phyloP scores from a whole-genome alignment of 495 filamentous ascomycete genomes.

The Penicillium paxilli region DNA sequence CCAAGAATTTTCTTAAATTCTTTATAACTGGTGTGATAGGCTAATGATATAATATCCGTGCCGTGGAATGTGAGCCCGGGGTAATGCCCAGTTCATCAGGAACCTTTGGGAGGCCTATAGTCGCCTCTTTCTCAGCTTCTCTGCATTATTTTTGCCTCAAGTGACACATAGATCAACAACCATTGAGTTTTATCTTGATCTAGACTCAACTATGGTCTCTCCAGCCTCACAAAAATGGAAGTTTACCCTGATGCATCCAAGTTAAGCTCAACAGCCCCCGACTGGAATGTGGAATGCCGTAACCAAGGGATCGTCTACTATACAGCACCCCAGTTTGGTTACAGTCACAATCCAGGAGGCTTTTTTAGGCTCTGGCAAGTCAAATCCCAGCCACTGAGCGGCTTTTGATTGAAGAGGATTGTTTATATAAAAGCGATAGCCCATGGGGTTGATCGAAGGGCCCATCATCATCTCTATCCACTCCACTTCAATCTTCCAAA shows the following conservation, averaged over 20 bases:
- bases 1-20: background rate
- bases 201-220: background rate
- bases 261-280: conserved; percentile 1
- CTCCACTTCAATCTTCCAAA: background rate
- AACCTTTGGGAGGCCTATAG: no score
- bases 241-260: background rate
- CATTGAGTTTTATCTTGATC: background rate
- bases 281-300: conserved; percentile 23
- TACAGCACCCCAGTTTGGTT: background rate
- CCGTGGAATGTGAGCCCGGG: conserved; percentile 1
- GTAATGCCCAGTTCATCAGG: background rate
- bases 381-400: conserved; percentile 5
- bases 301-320: conserved; percentile 5
- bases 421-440: conserved; percentile 15
- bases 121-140: no score
- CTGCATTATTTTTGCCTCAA: no score
- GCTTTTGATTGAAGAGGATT: background rate
- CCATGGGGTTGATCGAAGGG: background rate
- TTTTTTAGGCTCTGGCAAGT: background rate
- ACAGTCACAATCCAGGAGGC: conserved; percentile 13
- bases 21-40: background rate
- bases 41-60: background rate
- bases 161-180: no score
- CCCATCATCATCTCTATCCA: background rate
- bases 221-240: background rate